Evolutionary conservation across 1,284 basidiomycete species (phyloP).

Genomic region (Sporisorium graminicola): DNA sequence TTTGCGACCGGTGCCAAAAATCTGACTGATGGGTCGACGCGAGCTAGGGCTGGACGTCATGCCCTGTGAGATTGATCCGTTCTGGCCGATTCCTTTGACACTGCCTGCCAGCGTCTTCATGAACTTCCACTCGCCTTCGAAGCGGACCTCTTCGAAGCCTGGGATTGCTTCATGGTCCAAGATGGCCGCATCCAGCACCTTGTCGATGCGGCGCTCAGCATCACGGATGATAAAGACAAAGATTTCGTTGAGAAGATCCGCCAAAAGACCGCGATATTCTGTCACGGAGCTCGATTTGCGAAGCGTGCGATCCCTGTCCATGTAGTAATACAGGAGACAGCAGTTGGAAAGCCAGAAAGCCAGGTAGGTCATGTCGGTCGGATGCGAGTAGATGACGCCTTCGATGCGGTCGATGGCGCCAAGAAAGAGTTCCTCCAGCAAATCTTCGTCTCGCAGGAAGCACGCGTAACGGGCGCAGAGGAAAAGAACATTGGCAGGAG

Average conservation of each 20-base stretch:
- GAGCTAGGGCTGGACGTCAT: constrained; percentile 43
- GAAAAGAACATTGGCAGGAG: constrained; percentile 71
- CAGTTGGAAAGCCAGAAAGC: constrained; percentile 96
- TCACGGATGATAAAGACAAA: constrained; percentile 94
- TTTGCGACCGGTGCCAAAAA: constrained; percentile 40
- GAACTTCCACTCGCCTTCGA: constrained; percentile 88
- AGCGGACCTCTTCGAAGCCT: constrained; percentile 83
- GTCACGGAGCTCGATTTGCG: constrained; percentile 25
- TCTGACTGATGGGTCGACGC: constrained; percentile 52
- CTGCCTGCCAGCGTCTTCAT: constrained; percentile 61
- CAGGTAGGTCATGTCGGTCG: constrained; percentile 84
- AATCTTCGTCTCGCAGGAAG: constrained; percentile 68
- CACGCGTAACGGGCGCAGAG: constrained; percentile 80
- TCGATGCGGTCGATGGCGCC: constrained; percentile 92
- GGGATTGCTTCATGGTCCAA: constrained; percentile 86
- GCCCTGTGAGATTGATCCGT: constrained; percentile 22
- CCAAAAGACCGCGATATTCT: constrained; percentile 52
- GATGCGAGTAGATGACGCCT: constrained; percentile 79
- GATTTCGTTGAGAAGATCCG: constrained; percentile 85
- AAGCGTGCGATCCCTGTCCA: constrained; percentile 74
- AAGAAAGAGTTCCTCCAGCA: constrained; percentile 89
- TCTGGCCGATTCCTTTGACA: constrained; percentile 51
- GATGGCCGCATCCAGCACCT: constrained; percentile 83
- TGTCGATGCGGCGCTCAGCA: constrained; percentile 88
- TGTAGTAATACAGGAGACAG: constrained; percentile 87